Percentiles rank a stretch among this genome's conserved stretches.
These are phyloP conservation scores for Pezicula radicicola DNA, from an alignment of 2,329 filamentous ascomycete genomes.

Conservation along the genomic window DNA sequence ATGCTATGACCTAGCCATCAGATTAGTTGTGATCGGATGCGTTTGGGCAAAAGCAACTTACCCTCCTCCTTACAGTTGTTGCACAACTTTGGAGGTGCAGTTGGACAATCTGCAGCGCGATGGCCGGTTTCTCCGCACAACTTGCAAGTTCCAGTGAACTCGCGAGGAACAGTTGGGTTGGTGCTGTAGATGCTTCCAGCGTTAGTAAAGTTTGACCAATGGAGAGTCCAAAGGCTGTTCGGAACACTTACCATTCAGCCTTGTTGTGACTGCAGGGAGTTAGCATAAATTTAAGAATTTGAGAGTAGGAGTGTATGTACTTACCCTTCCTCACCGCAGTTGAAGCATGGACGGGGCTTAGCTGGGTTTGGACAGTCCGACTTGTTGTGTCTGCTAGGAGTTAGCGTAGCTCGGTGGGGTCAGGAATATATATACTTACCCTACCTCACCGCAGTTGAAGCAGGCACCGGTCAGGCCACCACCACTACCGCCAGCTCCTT, in stretches of 20 bases:
- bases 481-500: constrained; percentile 3
- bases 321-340: constrained; percentile 61
- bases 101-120: constrained; percentile 60
- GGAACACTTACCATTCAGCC: constrained; percentile 44
- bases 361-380: constrained; percentile 20
- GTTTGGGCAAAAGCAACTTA: constrained; percentile 25
- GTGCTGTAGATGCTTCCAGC: constrained; percentile 18
- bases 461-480: constrained; percentile 43
- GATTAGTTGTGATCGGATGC: background rate
- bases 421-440: constrained; percentile 29
- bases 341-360: constrained; percentile 31
- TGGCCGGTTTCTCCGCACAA: constrained; percentile 53
- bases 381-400: constrained; percentile 9
- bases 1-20: constrained; percentile 48
- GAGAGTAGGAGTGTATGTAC: constrained; percentile 36
- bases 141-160: constrained; percentile 56
- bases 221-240: too few relatives aligned
- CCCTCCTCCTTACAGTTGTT: constrained; percentile 61
- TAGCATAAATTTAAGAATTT: constrained; percentile 6
- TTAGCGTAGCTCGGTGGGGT: background rate
- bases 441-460: constrained; percentile 57
- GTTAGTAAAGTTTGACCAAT: too few relatives aligned
- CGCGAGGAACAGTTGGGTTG: constrained; percentile 44
- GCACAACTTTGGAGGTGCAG: constrained; percentile 53
- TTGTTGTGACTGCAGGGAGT: constrained; percentile 52